Base-by-base conservation (phyloP, 192 early-diverging fungal genomes). In the Entomortierella parvispora region DNA sequence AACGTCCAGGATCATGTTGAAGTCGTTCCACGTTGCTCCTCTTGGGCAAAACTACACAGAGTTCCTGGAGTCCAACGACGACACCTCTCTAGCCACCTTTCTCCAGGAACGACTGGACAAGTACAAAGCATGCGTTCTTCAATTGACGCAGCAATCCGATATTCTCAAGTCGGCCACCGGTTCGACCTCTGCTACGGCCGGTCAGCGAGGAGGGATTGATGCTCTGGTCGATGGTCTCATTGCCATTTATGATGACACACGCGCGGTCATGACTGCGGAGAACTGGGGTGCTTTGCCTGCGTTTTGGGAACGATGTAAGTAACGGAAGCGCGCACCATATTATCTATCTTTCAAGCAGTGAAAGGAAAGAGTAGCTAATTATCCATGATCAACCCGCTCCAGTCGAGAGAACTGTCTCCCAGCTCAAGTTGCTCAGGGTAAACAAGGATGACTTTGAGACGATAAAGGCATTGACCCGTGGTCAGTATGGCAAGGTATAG, bases 401-500 rank as follows among this genome's bases (percentile, higher is more conserved):
- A 77, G 74, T 77, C 31, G 74, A 77, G 4, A 77, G 68, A 55
- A 77, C 55, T 17, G 74, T 77, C 3, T 55, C 58, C 20, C 66
- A 52, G 28, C 46, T 82, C 22, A 90, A 78, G 65, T 52, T 28
- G 40, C 67, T 87, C 31, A 81, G 88, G 34, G 68, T 93, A 34
- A 93, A 92, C 65, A 87, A 86, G 44, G 80, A 91, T 42, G 91
- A 93, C 75, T 93, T 93, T 87, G 89, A 90, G 55, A 81, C 86
- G 18, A 77, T 93, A 20, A 91, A 93, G 77, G 90, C 90, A 7
- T 68, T 93, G 10, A 89, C 92, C 28, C 89, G 86, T 20, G 92
- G 92, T 2, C 90, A 91, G 34, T 90, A 91, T 40, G 92, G 92
- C 40, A 89, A 81, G 67, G 90, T 89, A 69, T 15, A 14, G 2